phyloP scores from a whole-genome alignment of 257 asterid species.

The Plantago elongata region DNA sequence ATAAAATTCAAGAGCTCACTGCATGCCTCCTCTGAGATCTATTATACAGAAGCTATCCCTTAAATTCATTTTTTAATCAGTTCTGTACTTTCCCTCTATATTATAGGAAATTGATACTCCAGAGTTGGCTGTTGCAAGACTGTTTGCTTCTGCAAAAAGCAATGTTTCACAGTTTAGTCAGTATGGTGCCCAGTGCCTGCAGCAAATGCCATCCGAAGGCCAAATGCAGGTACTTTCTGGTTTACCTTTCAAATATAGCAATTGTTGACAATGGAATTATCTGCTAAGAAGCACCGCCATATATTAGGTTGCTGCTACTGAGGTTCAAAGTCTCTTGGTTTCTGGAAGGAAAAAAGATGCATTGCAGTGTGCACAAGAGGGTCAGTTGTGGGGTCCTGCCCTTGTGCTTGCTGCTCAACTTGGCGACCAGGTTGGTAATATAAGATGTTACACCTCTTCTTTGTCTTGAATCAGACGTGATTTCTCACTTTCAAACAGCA shows the following conservation, averaged over 20 bases:
- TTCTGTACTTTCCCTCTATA: constrained; percentile 5
- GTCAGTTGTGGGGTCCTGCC: constrained; percentile 98
- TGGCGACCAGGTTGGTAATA: constrained; percentile 65
- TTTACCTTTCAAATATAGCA: constrained; percentile 2
- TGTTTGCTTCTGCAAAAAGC: constrained; percentile 72
- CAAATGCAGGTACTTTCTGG: constrained; percentile 61
- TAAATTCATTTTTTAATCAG: constrained; percentile 12
- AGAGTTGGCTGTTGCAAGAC: constrained; percentile 79
- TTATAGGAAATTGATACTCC: constrained; percentile 80
- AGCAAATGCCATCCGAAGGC: constrained; percentile 78
- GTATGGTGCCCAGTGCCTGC: constrained; percentile 74
- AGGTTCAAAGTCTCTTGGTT: constrained; percentile 83
- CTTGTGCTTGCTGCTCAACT: constrained; percentile 97
- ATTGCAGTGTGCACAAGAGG: constrained; percentile 86
- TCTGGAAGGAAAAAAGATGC: constrained; percentile 97
- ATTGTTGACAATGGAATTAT: constrained; percentile 14
- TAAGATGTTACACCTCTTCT: constrained; percentile 9
- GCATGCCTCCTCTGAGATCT: not conserved
- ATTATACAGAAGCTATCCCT: not conserved
- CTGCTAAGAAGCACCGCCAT: constrained; percentile 17
- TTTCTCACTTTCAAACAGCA: not conserved
- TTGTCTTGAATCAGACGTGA: constrained; percentile 6
- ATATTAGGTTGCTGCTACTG: constrained; percentile 72
- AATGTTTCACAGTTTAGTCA: constrained; percentile 43
- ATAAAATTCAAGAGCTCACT: not conserved